phyloP scores from a whole-genome alignment of 805 yeast species.

The Pichia heedii region DNA sequence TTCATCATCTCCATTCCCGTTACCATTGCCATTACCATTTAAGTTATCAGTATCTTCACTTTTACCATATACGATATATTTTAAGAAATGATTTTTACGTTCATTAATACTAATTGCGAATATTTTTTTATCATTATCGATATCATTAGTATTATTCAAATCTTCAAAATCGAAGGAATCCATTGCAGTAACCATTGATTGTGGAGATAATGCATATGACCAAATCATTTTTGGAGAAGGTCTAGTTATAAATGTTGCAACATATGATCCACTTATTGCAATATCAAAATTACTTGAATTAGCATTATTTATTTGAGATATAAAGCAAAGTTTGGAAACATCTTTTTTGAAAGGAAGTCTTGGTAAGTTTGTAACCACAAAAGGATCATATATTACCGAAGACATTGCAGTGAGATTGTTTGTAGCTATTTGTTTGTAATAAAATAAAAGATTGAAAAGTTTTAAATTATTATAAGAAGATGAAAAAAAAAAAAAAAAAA shows the following conservation, averaged over 20 bases:
- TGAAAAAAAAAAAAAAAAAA: not conserved
- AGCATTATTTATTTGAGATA: conserved; percentile 20
- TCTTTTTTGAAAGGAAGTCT: conserved; percentile 22
- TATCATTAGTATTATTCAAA: conserved; percentile 5
- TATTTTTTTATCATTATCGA: conserved; percentile 14
- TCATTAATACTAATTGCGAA: conserved; percentile 30
- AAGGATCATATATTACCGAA: conserved; percentile 22
- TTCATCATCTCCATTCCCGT: conserved; percentile 12
- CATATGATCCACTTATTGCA: conserved; percentile 45
- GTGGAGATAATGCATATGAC: conserved; percentile 46
- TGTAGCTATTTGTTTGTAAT: not conserved
- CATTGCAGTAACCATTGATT: conserved; percentile 34
- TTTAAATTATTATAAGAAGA: too few species aligned
- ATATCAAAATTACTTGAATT: conserved; percentile 34
- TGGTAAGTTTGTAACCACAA: conserved; percentile 27
- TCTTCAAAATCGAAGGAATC: conserved; percentile 24
- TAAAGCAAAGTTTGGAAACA: conserved; percentile 17
- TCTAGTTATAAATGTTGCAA: conserved; percentile 41
- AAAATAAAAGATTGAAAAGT: too few species aligned
- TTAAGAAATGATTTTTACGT: conserved; percentile 25
- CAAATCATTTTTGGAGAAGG: conserved; percentile 52
- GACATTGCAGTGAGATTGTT: conserved; percentile 8
- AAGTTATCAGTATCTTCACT: conserved; percentile 20
- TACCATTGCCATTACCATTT: conserved; percentile 23
- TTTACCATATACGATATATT: conserved; percentile 20